A percentile compares a stretch with the other conserved stretches of the same genome.
These are phyloP conservation scores for Coniochaeta hoffmannii DNA, from an alignment of 2,329 filamentous ascomycete species.

Conservation along the genomic window DNA sequence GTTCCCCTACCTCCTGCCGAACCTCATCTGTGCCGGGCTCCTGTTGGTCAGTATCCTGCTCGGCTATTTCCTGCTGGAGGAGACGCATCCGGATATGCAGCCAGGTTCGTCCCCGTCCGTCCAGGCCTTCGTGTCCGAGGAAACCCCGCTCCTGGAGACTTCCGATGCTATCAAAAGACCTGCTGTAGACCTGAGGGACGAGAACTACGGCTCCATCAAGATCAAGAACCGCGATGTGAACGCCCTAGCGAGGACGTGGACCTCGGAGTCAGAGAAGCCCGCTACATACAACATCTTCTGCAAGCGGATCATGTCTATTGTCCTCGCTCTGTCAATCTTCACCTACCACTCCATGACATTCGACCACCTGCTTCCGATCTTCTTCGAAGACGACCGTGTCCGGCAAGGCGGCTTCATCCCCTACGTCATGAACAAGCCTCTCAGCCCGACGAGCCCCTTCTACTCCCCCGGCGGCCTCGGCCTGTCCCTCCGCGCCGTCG, in stretches of 20 bases:
- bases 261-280: conserved; percentile 25
- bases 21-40: conserved; percentile 72
- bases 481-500: conserved; percentile 54
- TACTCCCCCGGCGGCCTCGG: conserved; percentile 56
- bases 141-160: conserved; percentile 69
- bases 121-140: conserved; percentile 48
- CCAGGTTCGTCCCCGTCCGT: conserved; percentile 38
- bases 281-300: conserved; percentile 36
- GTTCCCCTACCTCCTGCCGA: conserved; percentile 85
- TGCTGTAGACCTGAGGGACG: conserved; percentile 65
- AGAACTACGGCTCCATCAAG: conserved; percentile 70
- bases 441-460: conserved; percentile 32
- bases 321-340: conserved; percentile 80
- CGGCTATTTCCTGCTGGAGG: conserved; percentile 75
- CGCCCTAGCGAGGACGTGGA: conserved; percentile 5
- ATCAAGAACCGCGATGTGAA: conserved; percentile 34
- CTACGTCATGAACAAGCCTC: neutral
- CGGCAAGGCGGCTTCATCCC: conserved; percentile 4
- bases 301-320: conserved; percentile 63
- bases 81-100: conserved; percentile 82
- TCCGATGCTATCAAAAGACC: conserved; percentile 68
- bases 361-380: conserved; percentile 87
- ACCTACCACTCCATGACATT: conserved; percentile 95
- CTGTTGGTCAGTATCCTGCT: conserved; percentile 72
- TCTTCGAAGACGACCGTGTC: conserved; percentile 70